Evolutionary conservation across 805 yeast species (phyloP), one percentile per base, ranked within the genome.

Genomic region (Zygosaccharomyces siamensis): DNA sequence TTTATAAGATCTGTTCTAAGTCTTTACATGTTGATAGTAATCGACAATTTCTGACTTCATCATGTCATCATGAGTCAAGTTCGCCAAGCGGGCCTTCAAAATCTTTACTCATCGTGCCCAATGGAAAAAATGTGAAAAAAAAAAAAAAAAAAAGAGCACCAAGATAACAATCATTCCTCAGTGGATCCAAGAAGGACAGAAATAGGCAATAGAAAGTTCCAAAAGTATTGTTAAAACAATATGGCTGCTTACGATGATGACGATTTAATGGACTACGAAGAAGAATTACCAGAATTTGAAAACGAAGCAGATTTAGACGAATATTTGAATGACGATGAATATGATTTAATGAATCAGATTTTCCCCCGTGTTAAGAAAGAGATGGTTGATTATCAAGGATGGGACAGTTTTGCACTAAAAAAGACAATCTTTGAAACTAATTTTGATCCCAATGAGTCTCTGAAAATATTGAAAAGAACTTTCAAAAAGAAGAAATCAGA

Each of bases 341-440:
- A 70, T 46, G 68, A 66, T 46, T 65, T 71, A 24, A 68, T 81
- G 55, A 71, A 74, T 51, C 72, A 68, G 2, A 46, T 68, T n/a
- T 69, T 80, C 35, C 83, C 84, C 2, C 42, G 57, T 20, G 63
- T 76, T 20, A 74, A 73, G 56, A 52, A 65, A 33, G 59, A 59
- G 45, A 57, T 77, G 46, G 66, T 57, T 27, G 64, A 69, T 16
- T 78, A 76, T 55, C 70, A 73, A 47, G 72, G 76, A 31, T 68
- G 70, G 55, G 60, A 57, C 18, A 73, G 78, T 33, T 48, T 67
- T 11, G 72, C 72, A 38, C 62, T 81, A 46, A 81, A 81, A 59
- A 75, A 77, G 57, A 72, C 78, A 0, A 68, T 81, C 5, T 79
- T 78, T 66, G 74, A 69, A 56, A 75, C 75, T 50, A 75, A 77